Evolutionary conservation across 208 protist species (phyloP), one percentile per base, ranked within the genome.

Genomic region (Crithidia expoeki): DNA sequence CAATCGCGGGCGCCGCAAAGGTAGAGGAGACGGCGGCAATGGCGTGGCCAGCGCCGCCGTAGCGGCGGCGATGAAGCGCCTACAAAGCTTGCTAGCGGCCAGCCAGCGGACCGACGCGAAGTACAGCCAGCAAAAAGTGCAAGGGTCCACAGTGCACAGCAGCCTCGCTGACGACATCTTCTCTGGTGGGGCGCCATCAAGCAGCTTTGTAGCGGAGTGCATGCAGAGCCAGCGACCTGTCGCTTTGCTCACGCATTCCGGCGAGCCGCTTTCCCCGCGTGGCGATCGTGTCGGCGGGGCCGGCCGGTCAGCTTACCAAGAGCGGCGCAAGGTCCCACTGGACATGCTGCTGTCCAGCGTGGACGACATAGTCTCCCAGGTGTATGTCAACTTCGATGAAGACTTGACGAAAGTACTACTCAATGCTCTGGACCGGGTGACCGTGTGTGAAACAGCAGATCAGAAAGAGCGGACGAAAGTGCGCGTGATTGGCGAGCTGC

Each of bases 341-440:
- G 92, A 96, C 59, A 78, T 92, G 70, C 79, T 93, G 30, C 81
- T 94, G 5, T 94, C 86, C 28, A 94, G 84, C 66, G 84, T 92
- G 27, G 92, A 96, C 64, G 92, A 96, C 65, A 92, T 96, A 50
- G 92, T 96, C 6, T 93, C 89, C 4, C 92, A 96, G 66, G 77
- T 96, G 42, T 96, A 96, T 72, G 87, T 94, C 36, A 52, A 80
- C 73, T 94, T 96, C 68, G 92, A 96, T 70, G 92, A 96, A 66
- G 89, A 89, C 68, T 68, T 94, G 67, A 96, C 89, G 17, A 92
- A 89, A 66, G 72, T 96, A 53, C 76, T 96, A n/a, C 78, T 96
- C n/a, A 94, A 94, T 69, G 87, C 83, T 0, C 88, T 96, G 21
- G 92, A 94, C 64, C 83, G 80, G 25, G 81, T 96, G 11, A 94